These are phyloP conservation scores for Verticillium zaregamsianum DNA, from an alignment of 2,329 filamentous ascomycete species.

Conservation along the genomic window DNA sequence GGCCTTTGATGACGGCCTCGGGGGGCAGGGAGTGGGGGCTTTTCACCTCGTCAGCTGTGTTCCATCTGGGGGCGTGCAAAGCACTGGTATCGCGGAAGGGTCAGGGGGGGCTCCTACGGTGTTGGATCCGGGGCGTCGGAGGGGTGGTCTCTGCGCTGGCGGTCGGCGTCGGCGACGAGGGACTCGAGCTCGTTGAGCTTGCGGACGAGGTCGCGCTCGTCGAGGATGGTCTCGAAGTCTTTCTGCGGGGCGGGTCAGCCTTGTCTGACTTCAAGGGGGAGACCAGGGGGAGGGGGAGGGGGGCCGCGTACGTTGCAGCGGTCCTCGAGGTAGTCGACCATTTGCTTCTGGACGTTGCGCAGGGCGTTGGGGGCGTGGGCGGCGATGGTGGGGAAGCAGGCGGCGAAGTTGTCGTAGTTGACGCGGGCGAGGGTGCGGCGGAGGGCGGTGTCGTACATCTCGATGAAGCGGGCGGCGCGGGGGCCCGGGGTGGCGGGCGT, in stretches of 20 bases:
- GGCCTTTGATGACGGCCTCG: constrained; percentile 46
- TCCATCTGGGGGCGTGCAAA: neutral
- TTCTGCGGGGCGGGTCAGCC: constrained; percentile 23
- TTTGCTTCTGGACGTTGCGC: constrained; percentile 51
- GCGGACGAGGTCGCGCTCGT: constrained; percentile 46
- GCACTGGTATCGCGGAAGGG: neutral
- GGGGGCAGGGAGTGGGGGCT: constrained; percentile 56
- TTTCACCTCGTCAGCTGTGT: neutral
- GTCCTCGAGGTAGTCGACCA: constrained; percentile 50
- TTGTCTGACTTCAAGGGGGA: neutral
- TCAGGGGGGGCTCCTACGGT: constrained; percentile 33
- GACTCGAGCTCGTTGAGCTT: constrained; percentile 57
- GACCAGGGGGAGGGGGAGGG: neutral
- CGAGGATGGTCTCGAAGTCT: constrained; percentile 54
- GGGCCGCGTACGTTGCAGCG: constrained; percentile 41
- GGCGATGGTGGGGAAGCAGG: constrained; percentile 60
- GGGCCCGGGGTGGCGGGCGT: constrained; percentile 47
- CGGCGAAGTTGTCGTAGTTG: constrained; percentile 51
- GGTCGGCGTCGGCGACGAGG: constrained; percentile 47
- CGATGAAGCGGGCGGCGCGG: constrained; percentile 50
- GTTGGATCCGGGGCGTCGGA: constrained; percentile 26
- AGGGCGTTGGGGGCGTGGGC: constrained; percentile 45
- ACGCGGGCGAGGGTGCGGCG: constrained; percentile 51
- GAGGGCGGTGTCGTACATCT: constrained; percentile 49
- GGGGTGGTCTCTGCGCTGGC: constrained; percentile 27